phyloP scores from a whole-genome alignment of 1,284 basidiomycete genomes.

The Irpex sp. region DNA sequence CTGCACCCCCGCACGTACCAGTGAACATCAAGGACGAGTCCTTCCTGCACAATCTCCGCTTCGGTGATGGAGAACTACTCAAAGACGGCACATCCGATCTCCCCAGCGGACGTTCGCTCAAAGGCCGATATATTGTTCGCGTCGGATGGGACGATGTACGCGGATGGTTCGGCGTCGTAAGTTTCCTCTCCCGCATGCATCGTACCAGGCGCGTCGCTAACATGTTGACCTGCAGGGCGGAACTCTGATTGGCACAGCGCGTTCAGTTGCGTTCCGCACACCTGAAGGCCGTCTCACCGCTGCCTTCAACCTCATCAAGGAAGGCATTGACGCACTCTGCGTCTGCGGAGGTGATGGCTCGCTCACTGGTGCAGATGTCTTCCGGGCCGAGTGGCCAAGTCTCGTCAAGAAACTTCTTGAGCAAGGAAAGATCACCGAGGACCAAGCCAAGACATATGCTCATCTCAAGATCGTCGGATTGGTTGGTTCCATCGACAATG shows the following conservation, averaged over 20 bases:
- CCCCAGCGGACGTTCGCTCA: slow-evolving; percentile 66
- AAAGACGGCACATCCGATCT: slow-evolving; percentile 90
- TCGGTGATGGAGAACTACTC: slow-evolving; percentile 88
- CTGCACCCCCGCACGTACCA: slow-evolving; percentile 19
- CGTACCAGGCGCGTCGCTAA: not conserved
- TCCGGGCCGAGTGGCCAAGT: slow-evolving; percentile 91
- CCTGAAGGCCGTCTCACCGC: slow-evolving; percentile 84
- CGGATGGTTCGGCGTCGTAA: slow-evolving; percentile 88
- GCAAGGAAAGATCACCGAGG: slow-evolving; percentile 69
- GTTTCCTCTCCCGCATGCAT: slow-evolving; percentile 18
- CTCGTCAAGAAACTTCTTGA: slow-evolving; percentile 70
- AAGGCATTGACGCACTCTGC: slow-evolving; percentile 95
- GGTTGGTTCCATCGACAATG: slow-evolving; percentile 98
- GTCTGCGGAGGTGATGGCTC: slow-evolving; percentile 98
- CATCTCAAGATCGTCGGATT: slow-evolving; percentile 96
- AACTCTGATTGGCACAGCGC: slow-evolving; percentile 93
- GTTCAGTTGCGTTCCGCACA: slow-evolving; percentile 86
- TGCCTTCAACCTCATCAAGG: slow-evolving; percentile 88
- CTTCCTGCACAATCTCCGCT: slow-evolving; percentile 71
- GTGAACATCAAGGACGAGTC: slow-evolving; percentile 32
- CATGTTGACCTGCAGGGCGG: slow-evolving; percentile 61
- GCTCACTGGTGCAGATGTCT: slow-evolving; percentile 92
- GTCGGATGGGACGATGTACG: slow-evolving; percentile 99
- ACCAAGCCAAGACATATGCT: slow-evolving; percentile 67
- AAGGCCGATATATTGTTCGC: slow-evolving; percentile 90